Evolutionary conservation across 495 filamentous ascomycete species (phyloP).

Genomic region (Neurospora sp.): DNA sequence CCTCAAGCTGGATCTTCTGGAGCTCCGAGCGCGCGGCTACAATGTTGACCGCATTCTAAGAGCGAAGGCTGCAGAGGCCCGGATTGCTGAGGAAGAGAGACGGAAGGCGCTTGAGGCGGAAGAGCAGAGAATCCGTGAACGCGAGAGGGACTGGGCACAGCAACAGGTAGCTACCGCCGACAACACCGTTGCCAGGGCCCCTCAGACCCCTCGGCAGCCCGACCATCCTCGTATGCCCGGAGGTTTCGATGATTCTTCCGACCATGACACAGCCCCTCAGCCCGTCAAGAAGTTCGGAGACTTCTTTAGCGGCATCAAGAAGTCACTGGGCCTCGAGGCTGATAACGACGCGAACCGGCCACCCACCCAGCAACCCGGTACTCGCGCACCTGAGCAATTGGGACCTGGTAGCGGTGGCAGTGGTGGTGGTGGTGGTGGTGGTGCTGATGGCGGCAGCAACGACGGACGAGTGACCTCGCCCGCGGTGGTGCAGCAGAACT

Average conservation of each 20-base stretch:
- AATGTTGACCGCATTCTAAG: slow-evolving; percentile 90
- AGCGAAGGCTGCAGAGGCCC: slow-evolving; percentile 70
- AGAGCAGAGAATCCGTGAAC: slow-evolving; percentile 49
- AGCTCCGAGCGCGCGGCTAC: slow-evolving; percentile 74
- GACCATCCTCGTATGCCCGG: slow-evolving; percentile 19
- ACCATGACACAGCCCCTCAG: slow-evolving; percentile 23
- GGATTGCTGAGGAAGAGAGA: slow-evolving; percentile 72
- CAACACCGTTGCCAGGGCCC: slow-evolving; percentile 51
- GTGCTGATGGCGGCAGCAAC: slow-evolving; percentile 7
- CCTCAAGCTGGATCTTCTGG: slow-evolving; percentile 61
- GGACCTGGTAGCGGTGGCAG: background rate
- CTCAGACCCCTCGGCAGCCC: background rate
- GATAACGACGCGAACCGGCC: slow-evolving; percentile 10
- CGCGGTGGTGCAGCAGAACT: slow-evolving; percentile 47
- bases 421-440: background rate
- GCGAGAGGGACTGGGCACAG: slow-evolving; percentile 45
- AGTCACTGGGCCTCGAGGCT: slow-evolving; percentile 53
- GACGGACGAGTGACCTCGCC: slow-evolving; percentile 44
- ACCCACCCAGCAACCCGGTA: background rate
- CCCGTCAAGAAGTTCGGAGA: slow-evolving; percentile 16
- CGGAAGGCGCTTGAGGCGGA: slow-evolving; percentile 71
- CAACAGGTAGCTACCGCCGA: slow-evolving; percentile 22
- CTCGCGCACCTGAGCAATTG: background rate
- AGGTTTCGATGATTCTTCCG: slow-evolving; percentile 52
- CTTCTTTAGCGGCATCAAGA: slow-evolving; percentile 55